Conservation (phyloP, 371 early-diverging fungal species). For the Mortierella sp. region DNA sequence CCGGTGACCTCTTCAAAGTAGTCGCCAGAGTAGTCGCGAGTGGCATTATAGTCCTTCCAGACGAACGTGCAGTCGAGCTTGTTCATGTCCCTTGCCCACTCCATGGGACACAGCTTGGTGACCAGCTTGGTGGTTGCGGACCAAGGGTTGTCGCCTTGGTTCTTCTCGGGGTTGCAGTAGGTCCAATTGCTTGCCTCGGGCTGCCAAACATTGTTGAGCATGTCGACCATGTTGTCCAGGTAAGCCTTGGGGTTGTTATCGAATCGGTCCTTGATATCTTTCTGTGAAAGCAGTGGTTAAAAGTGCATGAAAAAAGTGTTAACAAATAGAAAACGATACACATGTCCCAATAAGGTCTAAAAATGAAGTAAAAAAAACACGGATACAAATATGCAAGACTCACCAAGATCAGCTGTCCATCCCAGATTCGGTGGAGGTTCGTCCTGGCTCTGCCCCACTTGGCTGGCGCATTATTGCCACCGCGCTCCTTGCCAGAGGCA, state of each 20-base stretch:
- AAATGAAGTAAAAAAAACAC: not conserved
- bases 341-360: not conserved
- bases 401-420: constrained; percentile 52
- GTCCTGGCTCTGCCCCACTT: constrained; percentile 51
- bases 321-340: not conserved
- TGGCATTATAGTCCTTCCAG: constrained; percentile 49
- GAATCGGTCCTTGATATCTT: constrained; percentile 52
- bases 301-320: too few species aligned
- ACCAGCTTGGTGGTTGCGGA: constrained; percentile 19
- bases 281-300: constrained; percentile 34
- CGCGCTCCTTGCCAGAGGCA: constrained; percentile 49
- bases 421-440: constrained; percentile 60
- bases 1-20: constrained; percentile 42
- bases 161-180: constrained; percentile 32
- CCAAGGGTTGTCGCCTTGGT: constrained; percentile 46
- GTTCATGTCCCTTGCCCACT: constrained; percentile 49
- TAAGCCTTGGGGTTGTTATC: constrained; percentile 55
- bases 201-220: constrained; percentile 37
- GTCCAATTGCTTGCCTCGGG: constrained; percentile 51
- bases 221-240: constrained; percentile 48
- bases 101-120: constrained; percentile 39
- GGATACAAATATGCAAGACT: constrained; percentile 12
- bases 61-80: constrained; percentile 32
- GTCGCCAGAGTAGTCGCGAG: constrained; percentile 33
- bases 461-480: constrained; percentile 55